Base-by-base conservation (phyloP, 2,329 filamentous ascomycete species). In the Botryosphaeria dothidea region DNA sequence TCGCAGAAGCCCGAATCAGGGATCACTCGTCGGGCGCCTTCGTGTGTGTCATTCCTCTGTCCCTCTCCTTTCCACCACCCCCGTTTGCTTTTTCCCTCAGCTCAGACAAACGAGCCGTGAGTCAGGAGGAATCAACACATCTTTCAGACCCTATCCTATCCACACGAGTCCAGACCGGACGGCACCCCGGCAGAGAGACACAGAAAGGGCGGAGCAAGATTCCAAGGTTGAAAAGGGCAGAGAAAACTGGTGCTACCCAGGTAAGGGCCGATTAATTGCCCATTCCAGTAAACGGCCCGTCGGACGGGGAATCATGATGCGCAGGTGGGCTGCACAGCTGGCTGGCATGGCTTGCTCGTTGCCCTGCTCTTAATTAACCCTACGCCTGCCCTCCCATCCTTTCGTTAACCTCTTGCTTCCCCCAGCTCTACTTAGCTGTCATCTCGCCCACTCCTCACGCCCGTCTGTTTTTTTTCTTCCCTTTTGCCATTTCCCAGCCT, bases 191-290 rank as follows among this genome's bases (percentile, higher is more conserved):
- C 31, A 25, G 31, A 21, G 19, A 29, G 11, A 19, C 27, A 31
- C 13, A 31, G 48, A 15, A 15, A 27, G n/a, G 49, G 17, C 11
- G 13, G 19, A n/a, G 54, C 38, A 45, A 58, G 38, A 45, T 58
- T 45, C 54, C 54, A 58, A 58, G 54, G 36, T 58, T 31, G 13
- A 4, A 15, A 51, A 6, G 31, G 31, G 31, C 7, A 34, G 13
- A 11, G 19, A 34, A 41, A 23, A 5, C 23, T 29, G 46, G 23
- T 49, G 17, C 46, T 36, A 52, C 27, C 49, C 49, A 52, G 49
- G 56, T 48, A 60, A 60, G 56, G 56, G 56, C 56, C 56, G 56
- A 60, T 60, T 60, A 45, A 31, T 60, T 60, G 27, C 56, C 41
- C 38, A 46, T 60, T 60, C 41, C 56, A 60, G 56, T 60, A 60